phyloP scores from a whole-genome alignment of 352 stramenopile species.

The Globisporangium alternatum region DNA sequence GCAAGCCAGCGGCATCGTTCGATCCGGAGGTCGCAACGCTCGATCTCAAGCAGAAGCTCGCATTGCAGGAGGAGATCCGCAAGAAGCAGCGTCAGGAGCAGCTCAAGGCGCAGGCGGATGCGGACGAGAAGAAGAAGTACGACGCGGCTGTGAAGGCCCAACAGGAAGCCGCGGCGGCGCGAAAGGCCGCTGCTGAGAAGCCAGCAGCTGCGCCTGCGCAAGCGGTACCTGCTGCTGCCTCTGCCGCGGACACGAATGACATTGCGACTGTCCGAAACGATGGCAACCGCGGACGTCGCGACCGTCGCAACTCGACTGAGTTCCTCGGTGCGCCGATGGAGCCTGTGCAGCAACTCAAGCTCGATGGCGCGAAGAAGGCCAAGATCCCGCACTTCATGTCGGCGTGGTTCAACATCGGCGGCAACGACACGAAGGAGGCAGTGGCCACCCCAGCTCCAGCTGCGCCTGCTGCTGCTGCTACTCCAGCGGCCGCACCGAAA shows the following conservation, averaged over 20 bases:
- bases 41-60: constrained; percentile 55
- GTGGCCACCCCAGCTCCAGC: constrained; percentile 20
- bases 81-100: constrained; percentile 35
- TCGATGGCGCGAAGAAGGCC: constrained; percentile 67
- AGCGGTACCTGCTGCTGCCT: not conserved
- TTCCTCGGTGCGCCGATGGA: constrained; percentile 47
- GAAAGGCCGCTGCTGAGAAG: constrained; percentile 15
- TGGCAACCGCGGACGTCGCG: constrained; percentile 27
- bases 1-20: constrained; percentile 24
- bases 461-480: constrained; percentile 7
- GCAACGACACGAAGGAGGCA: constrained; percentile 35
- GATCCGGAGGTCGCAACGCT: constrained; percentile 53
- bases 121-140: constrained; percentile 19
- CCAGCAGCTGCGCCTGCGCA: not conserved
- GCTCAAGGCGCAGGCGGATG: constrained; percentile 14
- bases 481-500: not conserved
- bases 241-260: constrained; percentile 23
- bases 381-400: constrained; percentile 75
- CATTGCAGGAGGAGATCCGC: constrained; percentile 42
- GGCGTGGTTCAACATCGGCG: constrained; percentile 59
- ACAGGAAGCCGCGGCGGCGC: constrained; percentile 19
- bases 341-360: constrained; percentile 55
- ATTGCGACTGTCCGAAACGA: constrained; percentile 51
- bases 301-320: constrained; percentile 44
- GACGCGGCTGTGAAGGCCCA: constrained; percentile 24